Conservation (phyloP, 2,329 filamentous ascomycete species). For the Verticillium zaregamsianum region DNA sequence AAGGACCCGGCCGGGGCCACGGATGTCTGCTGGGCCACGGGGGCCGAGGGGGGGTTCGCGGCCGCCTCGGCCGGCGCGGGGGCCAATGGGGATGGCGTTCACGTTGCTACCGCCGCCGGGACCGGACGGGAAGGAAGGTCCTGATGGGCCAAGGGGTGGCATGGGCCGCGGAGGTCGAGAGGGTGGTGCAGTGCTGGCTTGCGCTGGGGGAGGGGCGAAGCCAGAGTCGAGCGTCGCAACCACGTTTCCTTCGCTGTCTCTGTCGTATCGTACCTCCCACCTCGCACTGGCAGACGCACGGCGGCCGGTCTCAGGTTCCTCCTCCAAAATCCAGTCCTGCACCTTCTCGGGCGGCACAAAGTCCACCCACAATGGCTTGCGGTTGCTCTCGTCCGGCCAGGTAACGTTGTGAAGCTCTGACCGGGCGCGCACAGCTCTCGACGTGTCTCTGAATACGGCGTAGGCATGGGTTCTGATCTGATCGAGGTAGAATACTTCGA, state of each 20-base stretch:
- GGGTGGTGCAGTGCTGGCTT: constrained; percentile 1
- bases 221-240: constrained; percentile 45
- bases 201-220: constrained; percentile 7
- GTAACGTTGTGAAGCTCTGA: constrained; percentile 70
- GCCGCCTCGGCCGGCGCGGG: constrained; percentile 15
- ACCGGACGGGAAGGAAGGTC: constrained; percentile 10
- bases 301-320: constrained; percentile 45
- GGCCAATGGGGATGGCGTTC: constrained; percentile 33
- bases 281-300: constrained; percentile 36
- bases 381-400: constrained; percentile 83
- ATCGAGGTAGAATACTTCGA: constrained; percentile 75
- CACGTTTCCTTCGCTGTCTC: constrained; percentile 48
- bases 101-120: constrained; percentile 10
- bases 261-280: constrained; percentile 72
- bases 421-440: constrained; percentile 73
- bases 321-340: constrained; percentile 67
- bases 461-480: constrained; percentile 85
- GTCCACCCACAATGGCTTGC: constrained; percentile 83
- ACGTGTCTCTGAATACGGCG: constrained; percentile 62
- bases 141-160: constrained; percentile 4
- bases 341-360: constrained; percentile 78
- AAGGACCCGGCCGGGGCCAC: constrained; percentile 3
- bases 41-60: neutral
- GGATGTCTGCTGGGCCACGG: neutral
- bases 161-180: constrained; percentile 8